Base-by-base conservation (phyloP, 169 alveolate species). In the Babesia ovata region DNA sequence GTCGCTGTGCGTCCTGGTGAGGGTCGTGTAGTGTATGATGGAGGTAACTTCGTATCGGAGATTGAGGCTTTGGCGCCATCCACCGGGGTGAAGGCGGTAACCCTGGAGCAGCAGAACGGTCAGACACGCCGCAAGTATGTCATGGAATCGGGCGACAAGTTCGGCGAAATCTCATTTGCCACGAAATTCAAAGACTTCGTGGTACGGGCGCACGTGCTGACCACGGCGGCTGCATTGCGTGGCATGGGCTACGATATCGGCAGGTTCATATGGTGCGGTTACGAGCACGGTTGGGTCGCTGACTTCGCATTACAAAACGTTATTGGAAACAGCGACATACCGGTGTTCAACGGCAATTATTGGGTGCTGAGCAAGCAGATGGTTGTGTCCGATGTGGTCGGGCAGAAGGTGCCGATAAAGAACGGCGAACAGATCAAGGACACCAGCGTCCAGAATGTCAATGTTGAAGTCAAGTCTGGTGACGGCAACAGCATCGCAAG, bases 281-380 rank as follows among this genome's bases (percentile, higher is more conserved):
- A 83, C 63, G 75, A 70, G 52, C 78, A 83, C 59, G 90, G 90
- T 22, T 83, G 90, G 90, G 86, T 83, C 22, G 90, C 86, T 12
- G 90, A 83, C 44, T 83, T 83, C 39, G 85, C 69, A 1, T 72
- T 83, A 2, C 58, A 58, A 46, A 72, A 74, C 29, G 70, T 83
- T 21, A 70, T 83, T 17, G 81, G 75, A 17, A 61, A 28, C 61
- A 63, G 75, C 14, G 86, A 83, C 54, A 53, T 83, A 7, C 90
- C 90, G 14, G 83, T 83, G 14, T 83, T 62, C 75, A 83, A 83
- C 56, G 90, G 90, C 62, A 10, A n/a, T 28, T 74, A 74, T 65
- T 83, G 90, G 90, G 63, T 83, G 33, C 56, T 83, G 60, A 74
- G 85, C 49, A 71, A 56, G 73, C 75, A 75, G 52, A 44, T 75